Conservation (phyloP, 345 rosid species). For the sweet orange (Citrus sinensis) region DNA sequence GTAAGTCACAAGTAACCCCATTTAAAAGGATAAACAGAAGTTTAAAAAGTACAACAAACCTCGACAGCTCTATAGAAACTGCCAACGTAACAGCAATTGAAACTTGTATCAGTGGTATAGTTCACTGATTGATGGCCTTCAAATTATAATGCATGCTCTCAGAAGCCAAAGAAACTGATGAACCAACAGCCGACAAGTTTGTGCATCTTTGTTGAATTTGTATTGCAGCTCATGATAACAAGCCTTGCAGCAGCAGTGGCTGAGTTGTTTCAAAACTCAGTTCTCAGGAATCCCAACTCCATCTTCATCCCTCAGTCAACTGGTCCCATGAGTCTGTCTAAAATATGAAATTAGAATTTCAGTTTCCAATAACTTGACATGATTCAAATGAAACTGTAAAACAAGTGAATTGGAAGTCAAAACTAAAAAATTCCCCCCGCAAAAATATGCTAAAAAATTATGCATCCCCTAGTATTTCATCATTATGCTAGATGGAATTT, state of each 20-base stretch:
- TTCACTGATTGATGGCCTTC: not conserved
- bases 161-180: not conserved
- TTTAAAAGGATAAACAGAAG: not conserved
- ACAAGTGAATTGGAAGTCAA: not conserved
- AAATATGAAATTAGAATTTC: not conserved
- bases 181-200: not conserved
- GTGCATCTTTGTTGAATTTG: not conserved
- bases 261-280: not conserved
- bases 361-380: not conserved
- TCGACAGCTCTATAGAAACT: not conserved
- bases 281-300: constrained; percentile 8
- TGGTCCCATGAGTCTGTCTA: constrained; percentile 13
- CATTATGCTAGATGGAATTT: not conserved
- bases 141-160: not conserved
- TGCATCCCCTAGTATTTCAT: not conserved
- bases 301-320: not conserved
- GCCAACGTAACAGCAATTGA: constrained; percentile 4
- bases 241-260: constrained; percentile 14
- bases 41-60: not conserved
- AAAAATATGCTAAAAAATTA: not conserved
- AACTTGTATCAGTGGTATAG: not conserved
- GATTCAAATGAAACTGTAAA: not conserved
- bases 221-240: constrained; percentile 14
- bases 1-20: not conserved
- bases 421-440: not conserved